phyloP scores from a whole-genome alignment of 2,329 filamentous ascomycete genomes.

The Colletotrichum tamarilloi region DNA sequence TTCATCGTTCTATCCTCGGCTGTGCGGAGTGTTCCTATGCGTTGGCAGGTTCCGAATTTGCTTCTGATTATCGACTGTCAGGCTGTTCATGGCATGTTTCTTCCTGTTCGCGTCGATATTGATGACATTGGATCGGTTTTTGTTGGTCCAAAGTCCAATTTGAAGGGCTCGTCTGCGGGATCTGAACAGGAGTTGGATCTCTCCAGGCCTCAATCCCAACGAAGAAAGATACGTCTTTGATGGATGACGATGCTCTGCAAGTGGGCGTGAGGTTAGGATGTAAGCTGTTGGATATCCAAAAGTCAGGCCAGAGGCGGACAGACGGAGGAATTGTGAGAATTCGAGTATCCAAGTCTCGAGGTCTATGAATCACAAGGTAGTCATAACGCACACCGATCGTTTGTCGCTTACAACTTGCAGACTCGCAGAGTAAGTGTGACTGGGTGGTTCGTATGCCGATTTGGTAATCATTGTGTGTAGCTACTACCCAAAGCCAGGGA shows the following conservation, averaged over 20 bases:
- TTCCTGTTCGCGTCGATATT: not conserved
- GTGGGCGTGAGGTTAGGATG: conserved; percentile 29
- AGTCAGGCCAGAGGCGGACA: conserved; percentile 18
- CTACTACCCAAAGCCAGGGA: not conserved
- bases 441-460: not conserved
- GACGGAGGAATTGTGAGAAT: conserved; percentile 7
- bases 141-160: conserved; percentile 12
- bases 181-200: conserved; percentile 4
- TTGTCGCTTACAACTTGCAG: not conserved
- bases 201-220: conserved; percentile 18
- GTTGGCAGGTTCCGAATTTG: conserved; percentile 14
- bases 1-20: conserved; percentile 35
- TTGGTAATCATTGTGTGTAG: conserved; percentile 1
- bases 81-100: conserved; percentile 24
- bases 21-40: conserved; percentile 20
- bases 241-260: not conserved
- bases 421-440: not conserved
- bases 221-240: conserved; percentile 14
- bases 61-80: conserved; percentile 24
- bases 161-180: not conserved
- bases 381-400: not conserved
- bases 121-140: conserved; percentile 17
- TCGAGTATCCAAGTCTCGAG: not conserved
- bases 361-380: not conserved
- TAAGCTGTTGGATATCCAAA: not conserved